A percentile compares a stretch with the other conserved stretches of the same genome.
Conservation (phyloP, 2,329 filamentous ascomycete genomes). For the Verticillium zaregamsianum region DNA sequence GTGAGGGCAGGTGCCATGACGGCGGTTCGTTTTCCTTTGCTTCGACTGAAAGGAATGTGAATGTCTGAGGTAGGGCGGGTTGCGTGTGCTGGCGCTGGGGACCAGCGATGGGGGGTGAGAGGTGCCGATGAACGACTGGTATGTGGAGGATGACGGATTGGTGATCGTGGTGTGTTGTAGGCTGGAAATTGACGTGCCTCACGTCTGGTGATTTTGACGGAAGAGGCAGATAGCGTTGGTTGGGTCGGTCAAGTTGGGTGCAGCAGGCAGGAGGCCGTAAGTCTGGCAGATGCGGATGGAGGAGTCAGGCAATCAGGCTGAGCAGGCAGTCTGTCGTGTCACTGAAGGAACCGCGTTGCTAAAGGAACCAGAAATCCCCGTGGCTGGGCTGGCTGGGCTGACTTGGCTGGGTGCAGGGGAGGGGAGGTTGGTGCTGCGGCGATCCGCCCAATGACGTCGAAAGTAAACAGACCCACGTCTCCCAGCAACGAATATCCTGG, state of each 20-base stretch:
- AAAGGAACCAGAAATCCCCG: constrained; percentile 19
- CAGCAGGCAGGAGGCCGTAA: constrained; percentile 1
- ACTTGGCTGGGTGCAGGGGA: not conserved
- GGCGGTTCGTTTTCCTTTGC: not conserved
- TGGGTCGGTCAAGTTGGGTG: not conserved
- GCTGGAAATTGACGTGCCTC: not conserved
- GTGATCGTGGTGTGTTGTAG: not conserved
- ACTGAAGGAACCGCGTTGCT: constrained; percentile 13
- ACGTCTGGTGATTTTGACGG: not conserved
- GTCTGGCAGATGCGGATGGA: not conserved
- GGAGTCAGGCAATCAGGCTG: no score
- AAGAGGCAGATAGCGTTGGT: not conserved
- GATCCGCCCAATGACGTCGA: constrained; percentile 24
- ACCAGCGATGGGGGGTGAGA: not conserved
- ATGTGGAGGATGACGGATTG: not conserved
- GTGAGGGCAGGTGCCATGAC: constrained; percentile 29
- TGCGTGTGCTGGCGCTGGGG: not conserved
- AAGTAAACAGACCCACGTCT: constrained; percentile 21
- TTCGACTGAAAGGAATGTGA: not conserved
- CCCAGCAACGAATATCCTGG: constrained; percentile 17
- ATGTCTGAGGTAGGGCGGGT: not conserved
- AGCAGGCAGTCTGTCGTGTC: not conserved
- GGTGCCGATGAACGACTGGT: not conserved
- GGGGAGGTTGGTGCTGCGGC: constrained; percentile 13
- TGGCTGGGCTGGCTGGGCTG: constrained; percentile 11